A percentile compares a stretch with the other conserved stretches of the same genome.
Evolutionary conservation across 495 filamentous ascomycete species (phyloP).

Genomic region (Beverwykella pulmonaria): DNA sequence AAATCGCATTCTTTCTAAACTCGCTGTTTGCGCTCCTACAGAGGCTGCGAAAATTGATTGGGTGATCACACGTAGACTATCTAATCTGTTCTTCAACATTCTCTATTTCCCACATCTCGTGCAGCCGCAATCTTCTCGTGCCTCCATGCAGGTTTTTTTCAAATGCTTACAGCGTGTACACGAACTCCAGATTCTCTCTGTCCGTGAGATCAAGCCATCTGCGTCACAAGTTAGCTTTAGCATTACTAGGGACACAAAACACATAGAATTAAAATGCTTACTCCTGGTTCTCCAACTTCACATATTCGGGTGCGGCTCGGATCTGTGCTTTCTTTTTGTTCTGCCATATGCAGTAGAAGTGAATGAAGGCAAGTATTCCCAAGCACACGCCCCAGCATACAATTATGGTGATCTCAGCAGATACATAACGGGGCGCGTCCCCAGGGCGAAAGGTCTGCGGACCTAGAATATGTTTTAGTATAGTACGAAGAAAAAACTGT

Average conservation of each 20-base stretch:
- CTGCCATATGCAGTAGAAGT: conserved; percentile 61
- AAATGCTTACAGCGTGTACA: conserved; percentile 44
- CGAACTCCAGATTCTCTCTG: conserved; percentile 52
- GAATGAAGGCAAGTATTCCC: conserved; percentile 62
- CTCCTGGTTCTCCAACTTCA: conserved; percentile 70
- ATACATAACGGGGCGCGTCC: conserved; percentile 59
- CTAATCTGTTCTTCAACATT: too few species aligned
- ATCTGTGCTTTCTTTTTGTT: conserved; percentile 64
- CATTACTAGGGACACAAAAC: not conserved
- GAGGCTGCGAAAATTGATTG: too few species aligned
- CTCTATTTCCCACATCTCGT: too few species aligned
- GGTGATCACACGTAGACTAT: too few species aligned
- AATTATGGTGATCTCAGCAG: conserved; percentile 69
- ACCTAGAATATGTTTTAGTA: conserved; percentile 36
- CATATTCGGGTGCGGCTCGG: conserved; percentile 59
- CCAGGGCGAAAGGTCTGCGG: conserved; percentile 61
- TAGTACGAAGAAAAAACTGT: too few species aligned
- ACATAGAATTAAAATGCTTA: conserved; percentile 23
- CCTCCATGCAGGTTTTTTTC: too few species aligned
- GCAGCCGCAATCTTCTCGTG: too few species aligned
- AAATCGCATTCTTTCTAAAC: too few species aligned
- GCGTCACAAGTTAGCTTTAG: conserved; percentile 18
- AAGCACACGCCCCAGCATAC: conserved; percentile 63
- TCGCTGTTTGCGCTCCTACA: too few species aligned
- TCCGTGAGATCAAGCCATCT: conserved; percentile 63